Percentiles rank a stretch among this genome's conserved stretches.
Conservation (phyloP, 2,329 filamentous ascomycete genomes). For the Fusarium sp. region DNA sequence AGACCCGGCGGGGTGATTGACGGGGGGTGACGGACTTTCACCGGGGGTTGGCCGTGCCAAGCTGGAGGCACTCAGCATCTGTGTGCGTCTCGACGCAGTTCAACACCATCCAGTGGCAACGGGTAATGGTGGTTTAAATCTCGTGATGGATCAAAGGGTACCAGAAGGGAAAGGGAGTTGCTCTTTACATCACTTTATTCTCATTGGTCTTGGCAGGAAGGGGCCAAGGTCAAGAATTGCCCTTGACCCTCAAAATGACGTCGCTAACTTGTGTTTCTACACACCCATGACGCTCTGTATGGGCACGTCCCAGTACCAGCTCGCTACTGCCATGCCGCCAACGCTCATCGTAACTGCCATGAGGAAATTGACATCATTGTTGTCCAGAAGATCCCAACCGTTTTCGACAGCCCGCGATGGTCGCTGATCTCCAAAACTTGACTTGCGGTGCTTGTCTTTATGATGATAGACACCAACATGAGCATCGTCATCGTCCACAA, state of each 20-base stretch:
- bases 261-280: slow-evolving; percentile 36
- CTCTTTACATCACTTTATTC: slow-evolving; percentile 25
- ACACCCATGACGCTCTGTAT: slow-evolving; percentile 53
- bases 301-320: slow-evolving; percentile 68
- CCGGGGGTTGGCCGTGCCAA: slow-evolving; percentile 28
- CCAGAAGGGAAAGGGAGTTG: slow-evolving; percentile 1
- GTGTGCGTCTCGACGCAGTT: slow-evolving; percentile 10
- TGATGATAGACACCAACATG: slow-evolving; percentile 58
- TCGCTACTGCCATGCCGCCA: slow-evolving; percentile 74
- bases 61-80: neutral
- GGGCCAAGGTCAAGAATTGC: slow-evolving; percentile 15
- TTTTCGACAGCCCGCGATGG: slow-evolving; percentile 73
- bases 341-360: slow-evolving; percentile 89
- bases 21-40: slow-evolving; percentile 27
- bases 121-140: slow-evolving; percentile 26
- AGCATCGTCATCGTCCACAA: slow-evolving; percentile 49
- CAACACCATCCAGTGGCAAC: slow-evolving; percentile 35
- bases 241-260: slow-evolving; percentile 36
- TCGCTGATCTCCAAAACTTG: slow-evolving; percentile 63
- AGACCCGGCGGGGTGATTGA: slow-evolving; percentile 25
- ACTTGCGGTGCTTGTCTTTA: slow-evolving; percentile 58
- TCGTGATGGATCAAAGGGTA: slow-evolving; percentile 23
- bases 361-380: slow-evolving; percentile 93
- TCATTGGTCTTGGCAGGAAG: slow-evolving; percentile 31
- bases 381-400: slow-evolving; percentile 81